Base-by-base conservation (phyloP, 495 filamentous ascomycete genomes). In the Trichoderma parareesei region DNA sequence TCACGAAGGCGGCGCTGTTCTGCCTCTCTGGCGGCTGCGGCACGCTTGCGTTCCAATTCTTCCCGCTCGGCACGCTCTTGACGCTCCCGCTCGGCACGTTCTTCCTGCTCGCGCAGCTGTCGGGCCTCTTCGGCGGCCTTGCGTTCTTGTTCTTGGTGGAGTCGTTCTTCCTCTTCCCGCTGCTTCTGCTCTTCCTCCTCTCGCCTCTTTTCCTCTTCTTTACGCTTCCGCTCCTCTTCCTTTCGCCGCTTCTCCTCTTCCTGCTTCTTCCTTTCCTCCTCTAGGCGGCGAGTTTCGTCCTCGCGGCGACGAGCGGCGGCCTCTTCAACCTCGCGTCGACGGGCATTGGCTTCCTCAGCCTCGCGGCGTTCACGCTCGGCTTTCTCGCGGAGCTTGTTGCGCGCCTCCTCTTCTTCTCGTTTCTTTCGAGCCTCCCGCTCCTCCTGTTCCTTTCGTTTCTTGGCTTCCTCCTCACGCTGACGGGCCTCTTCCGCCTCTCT, bases 41-140 rank as follows among this genome's bases (percentile, higher is more conserved):
- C 76, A 41, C 71, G 75, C 46, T 74, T 71, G 11, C 87, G 84
- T 74, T 89, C 86, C 72, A 80, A 73, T 68, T 88, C 85, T 64
- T 84, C 81, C 37, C 70, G 70, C 41, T 75, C 85, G 62, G 84
- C 81, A 35, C 69, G 69, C 42, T 75, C 69, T 13, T 78, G 68
- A 5, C 77, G 74, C 67, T 84, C 81, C 2, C 68, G 70, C 64
- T 77, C 72, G 60, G 0, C 4, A 9, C 41, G 61, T 71, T 73
- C 67, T 64, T 81, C 75, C 67, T 80, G 76, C 64, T 81, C 78
- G 42, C 71, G 74, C 60, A 73, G 69, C 20, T 77, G 79, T 41
- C 71, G 74, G 38, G 74, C 76, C 70, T 79, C 78, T 64, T 80
- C 76, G 40, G 75, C 79, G 3, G 74, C 76, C 67, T 81, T 75